Percentiles rank a stretch among this genome's conserved stretches.
Conservation (phyloP, 2,329 filamentous ascomycete genomes). For the Fusarium sp. region DNA sequence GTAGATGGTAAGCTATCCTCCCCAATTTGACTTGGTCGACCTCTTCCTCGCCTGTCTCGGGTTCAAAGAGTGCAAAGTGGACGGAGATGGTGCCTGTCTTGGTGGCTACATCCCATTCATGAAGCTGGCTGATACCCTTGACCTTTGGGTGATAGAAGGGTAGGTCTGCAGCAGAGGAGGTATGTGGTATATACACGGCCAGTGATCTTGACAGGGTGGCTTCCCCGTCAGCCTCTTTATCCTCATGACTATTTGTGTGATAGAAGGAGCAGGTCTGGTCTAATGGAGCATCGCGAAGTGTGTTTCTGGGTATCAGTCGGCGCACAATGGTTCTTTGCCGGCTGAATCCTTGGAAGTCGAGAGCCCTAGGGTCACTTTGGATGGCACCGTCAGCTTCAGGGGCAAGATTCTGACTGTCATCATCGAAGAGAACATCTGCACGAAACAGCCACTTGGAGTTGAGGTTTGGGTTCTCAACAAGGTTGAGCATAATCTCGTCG, state of each 20-base stretch:
- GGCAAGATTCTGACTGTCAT: conserved; percentile 31
- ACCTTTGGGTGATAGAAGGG: conserved; percentile 91
- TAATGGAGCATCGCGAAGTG: conserved; percentile 74
- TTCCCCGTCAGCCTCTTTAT: conserved; percentile 22
- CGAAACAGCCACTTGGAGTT: conserved; percentile 81
- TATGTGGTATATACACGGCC: conserved; percentile 82
- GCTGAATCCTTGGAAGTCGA: conserved; percentile 37
- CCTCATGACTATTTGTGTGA: conserved; percentile 34
- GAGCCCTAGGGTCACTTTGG: not conserved
- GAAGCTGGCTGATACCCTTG: conserved; percentile 76
- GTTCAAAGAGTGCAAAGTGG: conserved; percentile 64
- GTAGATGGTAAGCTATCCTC: conserved; percentile 73
- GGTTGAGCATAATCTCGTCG: conserved; percentile 72
- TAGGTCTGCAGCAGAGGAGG: conserved; percentile 65
- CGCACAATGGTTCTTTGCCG: conserved; percentile 74
- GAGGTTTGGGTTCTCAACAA: conserved; percentile 81
- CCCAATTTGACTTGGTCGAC: conserved; percentile 58
- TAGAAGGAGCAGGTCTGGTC: conserved; percentile 87
- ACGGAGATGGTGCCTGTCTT: conserved; percentile 62
- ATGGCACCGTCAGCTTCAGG: not conserved
- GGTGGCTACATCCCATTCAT: conserved; percentile 64
- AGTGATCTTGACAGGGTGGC: conserved; percentile 44
- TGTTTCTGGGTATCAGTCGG: conserved; percentile 82
- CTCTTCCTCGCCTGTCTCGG: conserved; percentile 31
- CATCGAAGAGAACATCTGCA: conserved; percentile 71